phyloP scores from a whole-genome alignment of 2,329 filamentous ascomycete genomes.

The Aspergillus latus region DNA sequence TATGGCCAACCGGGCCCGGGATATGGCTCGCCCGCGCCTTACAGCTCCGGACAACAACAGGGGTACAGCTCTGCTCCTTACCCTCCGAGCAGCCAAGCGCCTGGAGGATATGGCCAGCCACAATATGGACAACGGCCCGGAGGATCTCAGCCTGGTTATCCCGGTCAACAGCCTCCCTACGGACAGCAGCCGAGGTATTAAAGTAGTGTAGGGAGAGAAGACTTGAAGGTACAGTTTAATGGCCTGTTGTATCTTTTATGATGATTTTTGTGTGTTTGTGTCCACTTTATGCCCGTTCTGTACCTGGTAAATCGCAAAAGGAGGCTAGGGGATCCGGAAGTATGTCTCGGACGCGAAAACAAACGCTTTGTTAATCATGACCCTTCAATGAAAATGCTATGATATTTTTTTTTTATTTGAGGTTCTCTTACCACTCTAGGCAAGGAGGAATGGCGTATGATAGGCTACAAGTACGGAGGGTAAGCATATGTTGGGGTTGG shows the following conservation, averaged over 20 bases:
- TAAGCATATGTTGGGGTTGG: too few species aligned
- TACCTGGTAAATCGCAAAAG: not conserved
- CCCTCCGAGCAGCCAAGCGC: not conserved
- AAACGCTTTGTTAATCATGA: not conserved
- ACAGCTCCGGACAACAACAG: conserved; percentile 18
- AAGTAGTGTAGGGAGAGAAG: not conserved
- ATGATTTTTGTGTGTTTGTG: not conserved
- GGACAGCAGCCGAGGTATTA: conserved; percentile 4
- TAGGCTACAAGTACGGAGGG: too few species aligned
- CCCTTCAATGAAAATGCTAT: conserved; percentile 3
- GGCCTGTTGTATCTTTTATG: conserved; percentile 5
- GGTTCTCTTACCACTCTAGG: not conserved
- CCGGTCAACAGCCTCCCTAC: conserved; percentile 4
- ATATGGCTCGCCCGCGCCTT: conserved; percentile 13
- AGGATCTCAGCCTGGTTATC: not conserved
- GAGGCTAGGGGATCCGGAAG: not conserved
- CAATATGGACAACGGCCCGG: not conserved
- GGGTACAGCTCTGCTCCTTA: conserved; percentile 26
- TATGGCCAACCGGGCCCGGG: conserved; percentile 22
- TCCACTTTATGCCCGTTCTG: not conserved
- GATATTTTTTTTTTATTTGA: not conserved
- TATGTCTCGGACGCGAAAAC: not conserved
- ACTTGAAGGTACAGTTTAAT: not conserved
- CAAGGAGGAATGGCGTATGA: too few species aligned
- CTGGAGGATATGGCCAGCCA: not conserved